Base-by-base conservation (phyloP, 495 filamentous ascomycete genomes). In the Penicillium lividum region DNA sequence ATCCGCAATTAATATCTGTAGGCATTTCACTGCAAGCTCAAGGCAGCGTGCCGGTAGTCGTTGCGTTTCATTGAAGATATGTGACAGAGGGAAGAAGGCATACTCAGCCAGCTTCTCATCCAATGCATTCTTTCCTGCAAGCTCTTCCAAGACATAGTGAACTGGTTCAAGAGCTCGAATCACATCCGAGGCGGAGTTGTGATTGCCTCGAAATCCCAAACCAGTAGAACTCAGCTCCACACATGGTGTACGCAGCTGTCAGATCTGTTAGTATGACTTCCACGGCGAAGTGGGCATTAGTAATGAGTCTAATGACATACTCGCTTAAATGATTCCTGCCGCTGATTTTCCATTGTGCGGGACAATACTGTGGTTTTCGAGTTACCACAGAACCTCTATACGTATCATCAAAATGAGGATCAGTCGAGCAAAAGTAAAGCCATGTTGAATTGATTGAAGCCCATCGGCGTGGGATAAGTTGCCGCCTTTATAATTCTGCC, bases 71-170 rank as follows among this genome's bases (percentile, higher is more conserved):
- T 89, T 86, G 61, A 99, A 88, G 49, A 98, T 85, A 59, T 95
- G 89, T 3, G 90, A 91, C 0, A 99, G 75, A 0, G 94, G 94
- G 63, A 96, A 94, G 79, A 98, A 98, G 62, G 89, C 83, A 76
- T 97, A 99, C 70, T 97, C 91, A 7, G 92, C 94, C 28, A 97
- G 75, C 70, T 91, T 92, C 52, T 84, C 79, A 67, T 97, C 91
- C 10, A 97, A 76, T 0, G 80, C 74, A 34, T 81, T 75, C 48
- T 76, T 73, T 46, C 58, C 66, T 38, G 77, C 75, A 62, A 89
- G 77, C 34, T 75, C 68, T 5, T 79, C 70, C 27, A 95, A 73
- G 18, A 81, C 64, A 13, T 62, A 56, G 43, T 78, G 75, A 4
- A 96, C 75, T 0, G 77, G 67, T 29, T 84, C 77, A 27, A 89